Conservation (phyloP, 192 early-diverging fungal genomes). For the Blastocladiella britannica region DNA sequence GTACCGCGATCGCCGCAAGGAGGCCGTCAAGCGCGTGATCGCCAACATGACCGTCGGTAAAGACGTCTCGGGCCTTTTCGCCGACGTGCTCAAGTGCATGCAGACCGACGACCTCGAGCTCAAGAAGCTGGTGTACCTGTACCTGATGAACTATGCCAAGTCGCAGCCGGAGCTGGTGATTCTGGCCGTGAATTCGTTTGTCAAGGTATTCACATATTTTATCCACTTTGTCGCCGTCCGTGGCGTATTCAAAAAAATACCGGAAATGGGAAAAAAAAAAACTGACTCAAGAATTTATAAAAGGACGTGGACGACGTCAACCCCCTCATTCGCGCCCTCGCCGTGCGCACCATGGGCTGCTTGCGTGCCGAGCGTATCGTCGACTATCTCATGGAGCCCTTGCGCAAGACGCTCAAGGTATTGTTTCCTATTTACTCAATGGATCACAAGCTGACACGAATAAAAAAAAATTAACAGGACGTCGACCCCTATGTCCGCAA, state of each 20-base stretch:
- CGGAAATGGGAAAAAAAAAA: not conserved
- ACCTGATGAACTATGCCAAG: constrained; percentile 95
- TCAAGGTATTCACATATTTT: constrained; percentile 38
- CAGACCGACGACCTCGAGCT: constrained; percentile 93
- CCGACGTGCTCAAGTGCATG: constrained; percentile 98
- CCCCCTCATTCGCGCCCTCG: constrained; percentile 82
- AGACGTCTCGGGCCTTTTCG: constrained; percentile 84
- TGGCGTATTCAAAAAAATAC: not conserved
- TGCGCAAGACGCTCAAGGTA: constrained; percentile 65
- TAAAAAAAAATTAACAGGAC: constrained; percentile 26
- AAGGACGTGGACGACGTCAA: constrained; percentile 86
- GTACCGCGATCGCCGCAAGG: constrained; percentile 85
- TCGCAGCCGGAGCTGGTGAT: constrained; percentile 91
- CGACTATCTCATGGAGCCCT: constrained; percentile 77
- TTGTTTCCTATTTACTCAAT: constrained; percentile 5
- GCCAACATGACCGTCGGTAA: constrained; percentile 99
- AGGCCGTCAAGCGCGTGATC: constrained; percentile 95
- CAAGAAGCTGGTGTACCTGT: constrained; percentile 95
- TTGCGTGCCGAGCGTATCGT: constrained; percentile 85
- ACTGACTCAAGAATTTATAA: not conserved
- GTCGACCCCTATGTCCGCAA: constrained; percentile 94
- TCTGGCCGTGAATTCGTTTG: constrained; percentile 91
- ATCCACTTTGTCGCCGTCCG: not conserved
- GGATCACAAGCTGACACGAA: not conserved
- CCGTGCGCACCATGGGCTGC: constrained; percentile 97